Conservation (phyloP, 345 rosid species). For the Arabidopsis suecica region DNA sequence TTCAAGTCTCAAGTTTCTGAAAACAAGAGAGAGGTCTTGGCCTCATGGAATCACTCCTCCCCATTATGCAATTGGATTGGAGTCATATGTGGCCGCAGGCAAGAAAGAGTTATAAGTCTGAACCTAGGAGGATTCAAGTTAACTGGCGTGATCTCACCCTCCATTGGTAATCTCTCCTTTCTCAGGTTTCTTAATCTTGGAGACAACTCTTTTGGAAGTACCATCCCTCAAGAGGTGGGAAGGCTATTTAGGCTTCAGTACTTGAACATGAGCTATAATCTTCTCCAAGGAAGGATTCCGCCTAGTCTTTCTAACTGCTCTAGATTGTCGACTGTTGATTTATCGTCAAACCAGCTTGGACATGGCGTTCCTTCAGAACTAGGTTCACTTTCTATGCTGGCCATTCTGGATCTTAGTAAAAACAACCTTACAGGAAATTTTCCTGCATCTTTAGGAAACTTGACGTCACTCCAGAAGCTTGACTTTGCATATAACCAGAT, state of each 20-base stretch:
- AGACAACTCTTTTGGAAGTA: not conserved
- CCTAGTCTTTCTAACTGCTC: not conserved
- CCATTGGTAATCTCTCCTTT: not conserved
- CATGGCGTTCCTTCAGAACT: not conserved
- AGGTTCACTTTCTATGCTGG: not conserved
- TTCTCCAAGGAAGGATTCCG: not conserved
- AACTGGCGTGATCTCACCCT: not conserved
- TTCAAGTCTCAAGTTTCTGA: slow-evolving; percentile 42
- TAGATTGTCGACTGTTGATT: not conserved
- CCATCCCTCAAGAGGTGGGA: not conserved
- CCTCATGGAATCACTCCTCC: not conserved
- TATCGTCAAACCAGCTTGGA: not conserved
- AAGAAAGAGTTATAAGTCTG: not conserved
- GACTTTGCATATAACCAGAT: slow-evolving; percentile 33
- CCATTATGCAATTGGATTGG: not conserved
- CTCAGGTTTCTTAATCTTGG: not conserved
- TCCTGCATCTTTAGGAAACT: slow-evolving; percentile 38
- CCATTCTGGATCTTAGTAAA: not conserved
- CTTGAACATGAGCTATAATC: slow-evolving; percentile 8
- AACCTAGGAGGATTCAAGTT: not conserved
- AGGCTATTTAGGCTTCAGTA: not conserved
- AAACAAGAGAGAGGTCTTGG: not conserved
- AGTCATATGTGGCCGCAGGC: not conserved
- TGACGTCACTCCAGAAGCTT: slow-evolving; percentile 32
- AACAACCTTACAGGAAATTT: slow-evolving; percentile 39